Conservation (phyloP, 805 yeast genomes). For the Ogataea pini region DNA sequence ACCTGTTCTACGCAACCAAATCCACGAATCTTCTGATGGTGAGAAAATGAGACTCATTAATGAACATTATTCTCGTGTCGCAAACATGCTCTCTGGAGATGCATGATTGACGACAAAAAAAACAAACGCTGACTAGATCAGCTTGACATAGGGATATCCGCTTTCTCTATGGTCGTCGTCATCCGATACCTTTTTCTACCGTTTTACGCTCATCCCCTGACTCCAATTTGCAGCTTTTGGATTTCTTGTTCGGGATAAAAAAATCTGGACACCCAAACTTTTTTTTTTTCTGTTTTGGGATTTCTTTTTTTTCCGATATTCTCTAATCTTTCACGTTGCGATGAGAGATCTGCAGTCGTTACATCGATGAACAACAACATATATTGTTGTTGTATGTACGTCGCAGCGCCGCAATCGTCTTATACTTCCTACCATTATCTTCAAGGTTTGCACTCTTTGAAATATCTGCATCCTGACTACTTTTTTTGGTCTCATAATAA, state of each 20-base stretch:
- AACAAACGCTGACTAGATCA: too few species aligned
- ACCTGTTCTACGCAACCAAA: slow-evolving; percentile 3
- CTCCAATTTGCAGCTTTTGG: neutral
- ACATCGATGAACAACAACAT: neutral
- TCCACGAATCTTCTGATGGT: slow-evolving; percentile 2
- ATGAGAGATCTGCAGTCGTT: neutral
- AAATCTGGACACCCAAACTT: neutral
- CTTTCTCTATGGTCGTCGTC: neutral
- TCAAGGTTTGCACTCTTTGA: neutral
- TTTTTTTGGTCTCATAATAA: slow-evolving; percentile 3
- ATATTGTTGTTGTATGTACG: neutral
- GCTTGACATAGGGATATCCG: neutral
- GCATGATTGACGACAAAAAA: neutral
- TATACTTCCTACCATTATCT: neutral
- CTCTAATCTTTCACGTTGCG: neutral
- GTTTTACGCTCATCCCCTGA: neutral
- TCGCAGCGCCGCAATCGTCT: neutral
- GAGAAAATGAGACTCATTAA: slow-evolving; percentile 13
- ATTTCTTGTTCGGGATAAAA: neutral
- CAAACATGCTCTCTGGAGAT: slow-evolving; percentile 12
- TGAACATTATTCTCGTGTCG: slow-evolving; percentile 15
- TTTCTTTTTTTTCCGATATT: neutral
- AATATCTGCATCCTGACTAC: neutral
- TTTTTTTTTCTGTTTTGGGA: neutral
- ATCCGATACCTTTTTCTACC: neutral